Evolutionary conservation across 768 basidiomycete genomes (phyloP).

Genomic region (Sporobolomyces roseus): DNA sequence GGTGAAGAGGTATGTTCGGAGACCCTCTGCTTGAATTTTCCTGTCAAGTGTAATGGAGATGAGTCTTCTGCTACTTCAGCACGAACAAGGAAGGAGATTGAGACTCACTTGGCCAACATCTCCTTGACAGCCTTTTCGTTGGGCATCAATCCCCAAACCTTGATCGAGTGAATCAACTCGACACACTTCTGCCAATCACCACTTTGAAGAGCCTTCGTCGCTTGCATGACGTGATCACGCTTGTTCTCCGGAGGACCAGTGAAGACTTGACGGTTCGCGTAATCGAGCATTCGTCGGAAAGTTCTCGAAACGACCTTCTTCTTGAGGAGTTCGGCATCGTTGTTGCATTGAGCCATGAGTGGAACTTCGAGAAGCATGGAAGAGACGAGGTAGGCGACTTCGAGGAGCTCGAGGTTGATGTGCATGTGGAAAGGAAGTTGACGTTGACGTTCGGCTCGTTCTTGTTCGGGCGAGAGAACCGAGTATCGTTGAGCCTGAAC

Average conservation of each 20-base stretch:
- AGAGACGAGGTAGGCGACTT: conserved; percentile 94
- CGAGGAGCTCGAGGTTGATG: conserved; percentile 94
- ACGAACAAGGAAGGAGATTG: background rate
- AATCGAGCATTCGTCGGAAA: conserved; percentile 89
- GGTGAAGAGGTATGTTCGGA: conserved; percentile 96
- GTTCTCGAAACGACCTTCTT: conserved; percentile 93
- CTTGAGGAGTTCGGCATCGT: conserved; percentile 88
- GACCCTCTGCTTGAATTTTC: conserved; percentile 95
- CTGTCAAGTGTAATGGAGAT: conserved; percentile 51
- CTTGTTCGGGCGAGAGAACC: conserved; percentile 80
- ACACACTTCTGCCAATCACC: conserved; percentile 96
- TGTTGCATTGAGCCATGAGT: conserved; percentile 68
- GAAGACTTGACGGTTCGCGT: conserved; percentile 95
- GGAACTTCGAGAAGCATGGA: conserved; percentile 99
- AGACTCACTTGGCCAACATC: conserved; percentile 79
- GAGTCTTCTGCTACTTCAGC: background rate
- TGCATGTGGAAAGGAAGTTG: conserved; percentile 99
- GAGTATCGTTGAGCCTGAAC: conserved; percentile 75
- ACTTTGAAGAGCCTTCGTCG: conserved; percentile 88
- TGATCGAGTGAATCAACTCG: conserved; percentile 90
- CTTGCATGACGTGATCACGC: conserved; percentile 98
- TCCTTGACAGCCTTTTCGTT: conserved; percentile 81
- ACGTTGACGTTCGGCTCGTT: conserved; percentile 89
- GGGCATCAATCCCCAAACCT: conserved; percentile 96
- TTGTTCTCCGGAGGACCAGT: conserved; percentile 79